Evolutionary conservation across 1,284 basidiomycete species (phyloP), one percentile per base, ranked within the genome.

Genomic region (Trichosporon ovoides): DNA sequence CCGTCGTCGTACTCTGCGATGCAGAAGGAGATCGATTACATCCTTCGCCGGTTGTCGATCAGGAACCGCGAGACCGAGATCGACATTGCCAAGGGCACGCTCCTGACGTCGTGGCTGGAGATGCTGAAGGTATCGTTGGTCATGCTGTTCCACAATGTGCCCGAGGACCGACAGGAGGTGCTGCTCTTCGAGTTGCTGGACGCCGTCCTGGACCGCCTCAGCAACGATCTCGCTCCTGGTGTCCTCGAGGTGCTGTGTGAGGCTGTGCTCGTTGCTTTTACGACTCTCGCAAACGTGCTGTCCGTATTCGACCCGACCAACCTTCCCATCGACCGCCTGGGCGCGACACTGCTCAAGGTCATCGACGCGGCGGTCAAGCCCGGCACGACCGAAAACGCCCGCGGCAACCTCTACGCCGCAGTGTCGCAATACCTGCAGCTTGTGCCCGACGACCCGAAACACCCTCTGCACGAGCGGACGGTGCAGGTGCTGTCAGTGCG

Each of bases 361-460:
- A 71, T 96, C 57, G 86, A 91, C 59, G 88, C 87, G 40, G 83
- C 93, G 52, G 71, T 89, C 54, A 85, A 88, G 60, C 87, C 84
- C 55, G 88, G 87, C 57, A 87, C 86, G 5, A 83, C 87, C n/a
- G 90, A 93, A 67, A 80, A 89, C 52, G 87, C 93, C n/a, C 86
- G 94, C n/a, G 94, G 94, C 12, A 97, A 98, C 73, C 80, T 98
- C n/a, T 98, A 96, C 74, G 89, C 91, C 7, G 82, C 89, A 2
- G 80, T 97, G 56, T 85, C 91, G 76, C 94, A 95, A 73, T 94
- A 90, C 73, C 79, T 96, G 37, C 83, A 93, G 68, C 82, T 95
- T 35, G 71, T 82, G 40, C 57, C 56, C 33, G 52, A 52, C 10
- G 64, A 68, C 31, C 43, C 40, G 18, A 62, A 57, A 4, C 55